These are phyloP conservation scores for Rhytidiadelphus loreus DNA, from an alignment of 225 moss, liverwort and hornwort genomes.

Conservation along the genomic window DNA sequence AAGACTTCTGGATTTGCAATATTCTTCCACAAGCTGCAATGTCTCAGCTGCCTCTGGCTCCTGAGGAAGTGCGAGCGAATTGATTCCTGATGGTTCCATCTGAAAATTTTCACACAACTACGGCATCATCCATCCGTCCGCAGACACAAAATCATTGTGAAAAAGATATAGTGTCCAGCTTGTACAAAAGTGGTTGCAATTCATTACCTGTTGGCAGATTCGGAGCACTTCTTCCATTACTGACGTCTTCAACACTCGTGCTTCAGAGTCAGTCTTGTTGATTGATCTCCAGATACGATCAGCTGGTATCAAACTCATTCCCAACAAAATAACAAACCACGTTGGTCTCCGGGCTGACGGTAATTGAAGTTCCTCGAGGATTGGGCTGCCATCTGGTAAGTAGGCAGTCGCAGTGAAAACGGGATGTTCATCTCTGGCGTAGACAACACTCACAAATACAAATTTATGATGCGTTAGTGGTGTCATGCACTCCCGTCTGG, in stretches of 20 bases:
- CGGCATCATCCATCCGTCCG: not conserved
- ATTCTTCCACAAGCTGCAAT: not conserved
- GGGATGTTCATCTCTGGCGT: not conserved
- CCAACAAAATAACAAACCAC: not conserved
- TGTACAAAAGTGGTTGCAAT: not conserved
- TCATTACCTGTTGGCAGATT: not conserved
- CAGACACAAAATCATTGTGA: not conserved
- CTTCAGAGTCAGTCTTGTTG: not conserved
- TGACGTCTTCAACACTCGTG: not conserved
- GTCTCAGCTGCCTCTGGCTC: not conserved
- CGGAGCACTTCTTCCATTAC: not conserved
- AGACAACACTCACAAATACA: not conserved
- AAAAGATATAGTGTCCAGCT: no score
- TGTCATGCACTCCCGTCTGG: not conserved
- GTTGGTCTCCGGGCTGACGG: not conserved
- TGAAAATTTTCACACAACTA: not conserved
- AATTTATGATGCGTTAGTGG: not conserved
- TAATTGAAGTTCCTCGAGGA: not conserved
- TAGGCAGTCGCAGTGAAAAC: not conserved
- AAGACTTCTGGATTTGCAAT: constrained; percentile 1
- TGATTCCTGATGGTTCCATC: not conserved
- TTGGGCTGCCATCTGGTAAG: not conserved
- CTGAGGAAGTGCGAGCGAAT: not conserved
- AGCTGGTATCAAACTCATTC: constrained; percentile 11
- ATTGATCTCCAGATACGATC: constrained; percentile 2